Evolutionary conservation across 2,329 filamentous ascomycete genomes (phyloP).

Genomic region (Aspergillus sp.): DNA sequence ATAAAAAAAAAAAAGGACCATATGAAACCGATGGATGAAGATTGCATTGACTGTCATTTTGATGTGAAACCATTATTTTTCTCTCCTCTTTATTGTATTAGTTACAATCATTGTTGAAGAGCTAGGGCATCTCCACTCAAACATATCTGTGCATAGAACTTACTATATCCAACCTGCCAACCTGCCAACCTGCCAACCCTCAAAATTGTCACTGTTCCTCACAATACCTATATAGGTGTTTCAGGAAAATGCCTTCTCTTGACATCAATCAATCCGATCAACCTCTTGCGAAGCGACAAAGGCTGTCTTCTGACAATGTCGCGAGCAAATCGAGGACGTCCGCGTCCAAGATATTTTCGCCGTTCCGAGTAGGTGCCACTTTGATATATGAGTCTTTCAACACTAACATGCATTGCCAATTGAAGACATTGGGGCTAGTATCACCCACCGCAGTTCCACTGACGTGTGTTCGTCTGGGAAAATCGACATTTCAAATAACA

Average conservation of each 20-base stretch:
- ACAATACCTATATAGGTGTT: too few relatives aligned
- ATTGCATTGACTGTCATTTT: too few relatives aligned
- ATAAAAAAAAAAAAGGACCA: too few relatives aligned
- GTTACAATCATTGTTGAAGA: too few relatives aligned
- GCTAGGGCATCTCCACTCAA: too few relatives aligned
- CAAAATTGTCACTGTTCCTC: too few relatives aligned
- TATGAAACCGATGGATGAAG: too few relatives aligned
- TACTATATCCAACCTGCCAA: too few relatives aligned
- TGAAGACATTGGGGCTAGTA: constrained; percentile 81
- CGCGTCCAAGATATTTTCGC: constrained; percentile 80
- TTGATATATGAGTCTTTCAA: not conserved
- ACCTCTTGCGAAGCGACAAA: constrained; percentile 71
- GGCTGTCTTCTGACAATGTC: constrained; percentile 40
- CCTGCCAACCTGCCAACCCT: too few relatives aligned
- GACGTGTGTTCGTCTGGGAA: constrained; percentile 78
- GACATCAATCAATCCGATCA: constrained; percentile 50
- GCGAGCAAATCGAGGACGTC: constrained; percentile 37
- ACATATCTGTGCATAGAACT: too few relatives aligned
- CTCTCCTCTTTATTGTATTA: too few relatives aligned
- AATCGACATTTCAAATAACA: constrained; percentile 94
- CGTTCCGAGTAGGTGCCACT: constrained; percentile 65
- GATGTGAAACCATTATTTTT: too few relatives aligned
- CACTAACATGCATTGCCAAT: constrained; percentile 4
- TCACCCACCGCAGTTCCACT: constrained; percentile 89
- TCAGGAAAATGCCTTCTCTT: constrained; percentile 39